These are phyloP conservation scores for Neurospora sp. DNA, from an alignment of 495 filamentous ascomycete genomes.

Conservation along the genomic window DNA sequence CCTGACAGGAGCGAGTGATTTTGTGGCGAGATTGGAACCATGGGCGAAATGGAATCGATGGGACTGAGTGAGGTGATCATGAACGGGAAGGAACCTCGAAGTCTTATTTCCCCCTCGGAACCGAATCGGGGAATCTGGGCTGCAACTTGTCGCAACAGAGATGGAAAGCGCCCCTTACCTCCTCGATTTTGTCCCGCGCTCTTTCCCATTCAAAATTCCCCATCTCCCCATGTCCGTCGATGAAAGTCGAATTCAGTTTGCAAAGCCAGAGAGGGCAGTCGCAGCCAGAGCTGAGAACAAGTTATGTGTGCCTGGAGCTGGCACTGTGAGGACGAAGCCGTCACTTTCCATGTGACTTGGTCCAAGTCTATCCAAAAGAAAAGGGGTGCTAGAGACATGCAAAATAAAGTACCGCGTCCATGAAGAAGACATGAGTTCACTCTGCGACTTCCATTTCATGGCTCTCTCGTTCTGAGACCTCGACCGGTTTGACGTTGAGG, in stretches of 20 bases:
- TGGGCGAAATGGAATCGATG: neutral
- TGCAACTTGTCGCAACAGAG: neutral
- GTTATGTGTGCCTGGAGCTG: neutral
- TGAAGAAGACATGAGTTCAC: neutral
- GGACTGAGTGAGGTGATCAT: neutral
- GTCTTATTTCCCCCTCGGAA: neutral
- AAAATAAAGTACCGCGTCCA: neutral
- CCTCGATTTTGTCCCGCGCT: neutral
- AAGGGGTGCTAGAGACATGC: neutral
- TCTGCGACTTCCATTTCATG: neutral
- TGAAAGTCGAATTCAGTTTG: neutral
- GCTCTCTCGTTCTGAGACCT: neutral
- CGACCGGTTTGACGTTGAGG: neutral
- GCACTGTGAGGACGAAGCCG: neutral
- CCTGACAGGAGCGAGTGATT: neutral
- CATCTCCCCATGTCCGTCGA: neutral
- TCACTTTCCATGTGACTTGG: neutral
- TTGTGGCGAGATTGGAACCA: neutral
- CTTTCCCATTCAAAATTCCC: neutral
- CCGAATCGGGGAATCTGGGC: neutral
- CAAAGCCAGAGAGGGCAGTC: neutral
- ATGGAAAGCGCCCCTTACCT: neutral
- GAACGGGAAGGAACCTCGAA: neutral
- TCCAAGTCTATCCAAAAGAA: neutral
- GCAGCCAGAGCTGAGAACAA: neutral